phyloP scores from a whole-genome alignment of 805 yeast genomes.

The Myxozyma lipomycoides region DNA sequence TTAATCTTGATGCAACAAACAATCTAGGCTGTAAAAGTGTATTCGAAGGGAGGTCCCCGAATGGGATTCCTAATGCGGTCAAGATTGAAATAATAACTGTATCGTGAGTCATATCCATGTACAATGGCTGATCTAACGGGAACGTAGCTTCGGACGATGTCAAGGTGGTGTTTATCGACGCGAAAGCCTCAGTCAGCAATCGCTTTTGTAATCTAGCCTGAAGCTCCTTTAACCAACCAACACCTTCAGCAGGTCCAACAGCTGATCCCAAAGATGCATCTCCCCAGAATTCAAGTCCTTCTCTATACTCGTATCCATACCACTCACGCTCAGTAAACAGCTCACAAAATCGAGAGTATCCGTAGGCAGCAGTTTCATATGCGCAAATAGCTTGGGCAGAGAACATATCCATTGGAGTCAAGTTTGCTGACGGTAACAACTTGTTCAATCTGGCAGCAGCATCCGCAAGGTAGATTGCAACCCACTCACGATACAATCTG shows the following conservation, averaged over 20 bases:
- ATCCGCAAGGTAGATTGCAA: slow-evolving; percentile 44
- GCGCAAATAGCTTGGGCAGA: slow-evolving; percentile 63
- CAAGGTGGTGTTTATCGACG: slow-evolving; percentile 46
- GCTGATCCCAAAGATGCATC: slow-evolving; percentile 61
- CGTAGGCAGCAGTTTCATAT: slow-evolving; percentile 67
- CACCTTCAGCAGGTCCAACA: slow-evolving; percentile 55
- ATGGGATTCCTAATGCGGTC: slow-evolving; percentile 58
- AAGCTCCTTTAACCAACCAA: slow-evolving; percentile 49
- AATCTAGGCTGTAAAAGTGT: slow-evolving; percentile 43
- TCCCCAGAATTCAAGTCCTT: slow-evolving; percentile 59
- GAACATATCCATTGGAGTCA: slow-evolving; percentile 52
- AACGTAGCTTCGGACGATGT: slow-evolving; percentile 34
- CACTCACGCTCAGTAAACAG: slow-evolving; percentile 67
- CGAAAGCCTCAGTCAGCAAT: slow-evolving; percentile 49
- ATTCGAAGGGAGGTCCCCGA: slow-evolving; percentile 43
- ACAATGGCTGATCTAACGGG: slow-evolving; percentile 49
- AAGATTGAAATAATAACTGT: slow-evolving; percentile 58
- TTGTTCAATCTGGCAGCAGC: slow-evolving; percentile 57
- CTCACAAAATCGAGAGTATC: slow-evolving; percentile 62
- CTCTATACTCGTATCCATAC: slow-evolving; percentile 56
- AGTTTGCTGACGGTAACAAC: slow-evolving; percentile 46
- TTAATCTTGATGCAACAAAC: slow-evolving; percentile 40
- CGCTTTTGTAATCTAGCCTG: slow-evolving; percentile 46
- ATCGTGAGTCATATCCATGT: slow-evolving; percentile 74
- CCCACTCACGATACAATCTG: slow-evolving; percentile 36